phyloP scores from a whole-genome alignment of 2,329 filamentous ascomycete genomes.

The Penicillium sp. region DNA sequence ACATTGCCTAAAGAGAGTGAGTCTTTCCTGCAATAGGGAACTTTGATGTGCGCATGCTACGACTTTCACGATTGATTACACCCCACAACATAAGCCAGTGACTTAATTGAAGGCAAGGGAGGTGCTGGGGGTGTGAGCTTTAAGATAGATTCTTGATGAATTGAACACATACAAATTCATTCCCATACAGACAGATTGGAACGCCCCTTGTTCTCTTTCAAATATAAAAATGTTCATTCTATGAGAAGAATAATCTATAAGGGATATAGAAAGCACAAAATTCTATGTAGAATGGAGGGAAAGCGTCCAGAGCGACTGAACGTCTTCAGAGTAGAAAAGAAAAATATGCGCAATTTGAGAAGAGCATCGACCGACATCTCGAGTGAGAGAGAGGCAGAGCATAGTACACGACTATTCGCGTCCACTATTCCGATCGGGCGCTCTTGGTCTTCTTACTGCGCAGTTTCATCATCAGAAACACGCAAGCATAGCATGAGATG shows the following conservation, averaged over 20 bases:
- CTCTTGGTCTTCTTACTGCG: conserved; percentile 54
- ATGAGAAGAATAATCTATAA: neutral
- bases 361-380: neutral
- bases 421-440: conserved; percentile 38
- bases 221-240: too few species aligned
- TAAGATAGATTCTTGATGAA: neutral
- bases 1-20: too few species aligned
- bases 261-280: neutral
- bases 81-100: too few species aligned
- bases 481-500: conserved; percentile 47
- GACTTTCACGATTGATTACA: too few species aligned
- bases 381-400: neutral
- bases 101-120: too few species aligned
- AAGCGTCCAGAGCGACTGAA: neutral
- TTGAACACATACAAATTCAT: neutral
- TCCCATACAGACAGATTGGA: neutral
- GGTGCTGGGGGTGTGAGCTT: too few species aligned
- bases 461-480: conserved; percentile 55
- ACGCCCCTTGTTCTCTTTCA: too few species aligned
- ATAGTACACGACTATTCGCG: neutral
- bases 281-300: neutral
- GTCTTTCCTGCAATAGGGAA: too few species aligned
- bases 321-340: neutral
- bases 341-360: neutral
- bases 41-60: too few species aligned